A percentile compares a stretch with the other conserved stretches of the same genome.
These are phyloP conservation scores for Flaveria bidentis DNA, from an alignment of 129 eudicot species.

Conservation along the genomic window DNA sequence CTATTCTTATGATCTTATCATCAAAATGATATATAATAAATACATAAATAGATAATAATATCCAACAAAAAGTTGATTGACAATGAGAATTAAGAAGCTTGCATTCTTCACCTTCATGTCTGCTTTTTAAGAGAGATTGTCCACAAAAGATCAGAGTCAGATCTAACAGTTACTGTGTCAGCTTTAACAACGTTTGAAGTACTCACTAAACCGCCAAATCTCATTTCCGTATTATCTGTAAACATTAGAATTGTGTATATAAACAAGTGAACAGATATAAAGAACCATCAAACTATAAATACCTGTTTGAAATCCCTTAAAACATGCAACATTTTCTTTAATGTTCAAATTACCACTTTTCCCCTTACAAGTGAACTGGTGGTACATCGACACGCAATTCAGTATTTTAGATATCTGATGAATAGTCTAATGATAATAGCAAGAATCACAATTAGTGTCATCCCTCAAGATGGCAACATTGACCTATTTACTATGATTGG, in stretches of 20 bases:
- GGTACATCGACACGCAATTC: too few species aligned
- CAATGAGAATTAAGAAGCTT: background rate
- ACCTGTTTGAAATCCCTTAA: background rate
- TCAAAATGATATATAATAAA: background rate
- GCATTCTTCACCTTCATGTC: slow-evolving; percentile 25
- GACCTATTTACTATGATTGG: background rate
- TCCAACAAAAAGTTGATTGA: background rate
- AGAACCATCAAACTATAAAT: background rate
- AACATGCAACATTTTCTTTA: background rate
- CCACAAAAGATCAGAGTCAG: slow-evolving; percentile 90
- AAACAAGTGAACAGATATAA: background rate
- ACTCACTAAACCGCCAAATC: slow-evolving; percentile 86
- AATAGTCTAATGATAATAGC: background rate
- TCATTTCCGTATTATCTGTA: slow-evolving; percentile 79
- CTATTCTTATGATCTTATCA: background rate
- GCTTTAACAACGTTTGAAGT: slow-evolving; percentile 75
- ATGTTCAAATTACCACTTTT: too few species aligned
- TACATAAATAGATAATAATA: background rate
- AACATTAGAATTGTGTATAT: background rate
- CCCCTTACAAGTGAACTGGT: background rate
- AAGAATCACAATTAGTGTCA: background rate
- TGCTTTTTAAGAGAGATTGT: slow-evolving; percentile 73
- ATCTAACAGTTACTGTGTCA: slow-evolving; percentile 56
- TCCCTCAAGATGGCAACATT: background rate
- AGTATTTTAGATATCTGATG: background rate